Conservation (phyloP, 371 early-diverging fungal genomes). For the Synchytrium microbalum region DNA sequence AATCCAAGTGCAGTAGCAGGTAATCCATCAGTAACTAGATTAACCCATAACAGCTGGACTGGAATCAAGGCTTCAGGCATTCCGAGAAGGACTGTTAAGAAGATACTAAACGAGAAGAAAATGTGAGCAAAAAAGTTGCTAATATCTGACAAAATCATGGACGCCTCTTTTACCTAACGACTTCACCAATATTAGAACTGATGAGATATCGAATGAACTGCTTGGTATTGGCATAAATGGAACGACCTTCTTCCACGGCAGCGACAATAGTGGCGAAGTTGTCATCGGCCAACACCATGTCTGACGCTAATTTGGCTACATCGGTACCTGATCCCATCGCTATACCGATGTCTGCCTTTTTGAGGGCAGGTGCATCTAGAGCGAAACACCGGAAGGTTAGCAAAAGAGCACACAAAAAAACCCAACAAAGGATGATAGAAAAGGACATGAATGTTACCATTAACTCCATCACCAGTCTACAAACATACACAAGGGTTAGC, state of each 20-base stretch:
- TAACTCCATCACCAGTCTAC: slow-evolving; percentile 89
- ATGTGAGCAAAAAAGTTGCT: not conserved
- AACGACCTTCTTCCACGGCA: slow-evolving; percentile 95
- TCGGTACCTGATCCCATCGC: slow-evolving; percentile 98
- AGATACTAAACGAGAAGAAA: slow-evolving; percentile 42
- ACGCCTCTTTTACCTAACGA: slow-evolving; percentile 29
- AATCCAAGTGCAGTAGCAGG: slow-evolving; percentile 97
- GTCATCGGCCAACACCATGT: slow-evolving; percentile 96
- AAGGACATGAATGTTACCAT: not conserved
- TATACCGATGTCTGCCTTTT: slow-evolving; percentile 96
- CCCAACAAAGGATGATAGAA: not conserved
- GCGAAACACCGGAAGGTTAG: not conserved
- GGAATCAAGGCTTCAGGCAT: slow-evolving; percentile 96
- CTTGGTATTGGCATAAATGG: slow-evolving; percentile 93
- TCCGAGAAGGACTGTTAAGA: slow-evolving; percentile 82
- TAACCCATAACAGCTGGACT: slow-evolving; percentile 96
- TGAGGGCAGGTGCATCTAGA: slow-evolving; percentile 90
- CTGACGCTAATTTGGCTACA: slow-evolving; percentile 94
- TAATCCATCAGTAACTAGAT: slow-evolving; percentile 94
- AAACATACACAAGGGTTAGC: not conserved
- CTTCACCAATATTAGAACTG: slow-evolving; percentile 84
- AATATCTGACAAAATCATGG: not conserved
- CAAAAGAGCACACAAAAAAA: not conserved
- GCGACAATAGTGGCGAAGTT: slow-evolving; percentile 94
- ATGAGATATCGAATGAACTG: slow-evolving; percentile 91